Evolutionary conservation across 78 protist species (phyloP).

Genomic region (Cavenderia fasciculata): DNA sequence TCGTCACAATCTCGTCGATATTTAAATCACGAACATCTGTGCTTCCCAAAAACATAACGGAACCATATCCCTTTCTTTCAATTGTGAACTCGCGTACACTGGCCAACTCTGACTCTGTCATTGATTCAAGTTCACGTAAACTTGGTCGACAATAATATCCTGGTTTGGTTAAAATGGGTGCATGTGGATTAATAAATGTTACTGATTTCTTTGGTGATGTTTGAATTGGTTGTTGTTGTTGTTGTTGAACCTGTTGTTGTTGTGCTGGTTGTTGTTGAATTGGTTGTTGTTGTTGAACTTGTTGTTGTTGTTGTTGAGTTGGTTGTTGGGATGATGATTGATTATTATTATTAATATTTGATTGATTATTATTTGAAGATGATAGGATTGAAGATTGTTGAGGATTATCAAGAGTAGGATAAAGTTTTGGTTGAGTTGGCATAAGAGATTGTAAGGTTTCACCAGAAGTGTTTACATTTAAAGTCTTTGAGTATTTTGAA

Average conservation of each 20-base stretch:
- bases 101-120: constrained; percentile 21
- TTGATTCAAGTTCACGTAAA: constrained; percentile 19
- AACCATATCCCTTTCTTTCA: constrained; percentile 40
- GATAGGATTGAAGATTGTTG: neutral
- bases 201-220: neutral
- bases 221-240: neutral
- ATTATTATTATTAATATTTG: neutral
- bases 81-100: constrained; percentile 46
- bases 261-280: neutral
- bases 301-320: constrained; percentile 1
- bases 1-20: constrained; percentile 34
- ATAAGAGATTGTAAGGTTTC: constrained; percentile 38
- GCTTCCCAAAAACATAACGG: constrained; percentile 38
- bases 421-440: neutral
- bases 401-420: neutral
- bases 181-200: constrained; percentile 11
- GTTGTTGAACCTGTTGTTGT: neutral
- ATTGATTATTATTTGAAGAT: neutral
- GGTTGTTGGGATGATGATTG: neutral
- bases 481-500: constrained; percentile 19
- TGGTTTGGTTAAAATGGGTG: constrained; percentile 49
- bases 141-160: constrained; percentile 30
- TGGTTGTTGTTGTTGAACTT: neutral
- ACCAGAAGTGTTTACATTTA: constrained; percentile 46
- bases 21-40: constrained; percentile 18